Evolutionary conservation across 768 basidiomycete species (phyloP).

Genomic region (Tulasnella calospora): DNA sequence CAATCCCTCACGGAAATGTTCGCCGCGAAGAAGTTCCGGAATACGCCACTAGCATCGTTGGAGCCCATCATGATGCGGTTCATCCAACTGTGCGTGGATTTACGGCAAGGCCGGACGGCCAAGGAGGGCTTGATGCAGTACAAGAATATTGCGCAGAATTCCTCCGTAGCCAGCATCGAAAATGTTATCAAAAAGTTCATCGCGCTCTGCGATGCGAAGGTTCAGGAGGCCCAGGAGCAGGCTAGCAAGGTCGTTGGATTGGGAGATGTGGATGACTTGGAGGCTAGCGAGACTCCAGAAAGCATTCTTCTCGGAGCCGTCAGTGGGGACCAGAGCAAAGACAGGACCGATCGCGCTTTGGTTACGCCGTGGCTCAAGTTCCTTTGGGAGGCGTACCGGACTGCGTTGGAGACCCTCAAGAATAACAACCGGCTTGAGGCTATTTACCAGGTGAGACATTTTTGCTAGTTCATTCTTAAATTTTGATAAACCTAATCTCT

Average conservation of each 20-base stretch:
- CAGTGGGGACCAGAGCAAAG: conserved; percentile 83
- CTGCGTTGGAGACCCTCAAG: conserved; percentile 90
- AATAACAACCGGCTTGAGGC: conserved; percentile 88
- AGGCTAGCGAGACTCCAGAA: conserved; percentile 92
- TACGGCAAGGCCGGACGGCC: conserved; percentile 88
- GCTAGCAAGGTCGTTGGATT: conserved; percentile 62
- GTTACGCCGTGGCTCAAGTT: conserved; percentile 98
- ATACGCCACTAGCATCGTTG: conserved; percentile 78
- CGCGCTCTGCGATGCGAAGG: conserved; percentile 71
- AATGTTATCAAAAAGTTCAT: conserved; percentile 84
- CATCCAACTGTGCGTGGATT: conserved; percentile 91
- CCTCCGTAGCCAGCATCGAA: conserved; percentile 86
- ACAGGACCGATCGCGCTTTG: conserved; percentile 87
- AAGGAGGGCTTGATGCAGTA: conserved; percentile 96
- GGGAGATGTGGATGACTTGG: conserved; percentile 88
- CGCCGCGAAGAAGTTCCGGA: conserved; percentile 86
- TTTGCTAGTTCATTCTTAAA: background rate
- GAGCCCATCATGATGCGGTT: conserved; percentile 96
- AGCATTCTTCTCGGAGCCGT: conserved; percentile 87
- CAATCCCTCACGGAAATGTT: conserved; percentile 91
- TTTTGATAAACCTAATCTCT: conserved; percentile 5
- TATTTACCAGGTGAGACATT: conserved; percentile 78
- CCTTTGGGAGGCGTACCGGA: conserved; percentile 98
- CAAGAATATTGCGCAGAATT: conserved; percentile 96
- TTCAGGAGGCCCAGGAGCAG: conserved; percentile 80